Percentiles rank a stretch among this genome's conserved stretches.
phyloP scores from a whole-genome alignment of 75 land plant species.

The Cunninghamia lanceolata region DNA sequence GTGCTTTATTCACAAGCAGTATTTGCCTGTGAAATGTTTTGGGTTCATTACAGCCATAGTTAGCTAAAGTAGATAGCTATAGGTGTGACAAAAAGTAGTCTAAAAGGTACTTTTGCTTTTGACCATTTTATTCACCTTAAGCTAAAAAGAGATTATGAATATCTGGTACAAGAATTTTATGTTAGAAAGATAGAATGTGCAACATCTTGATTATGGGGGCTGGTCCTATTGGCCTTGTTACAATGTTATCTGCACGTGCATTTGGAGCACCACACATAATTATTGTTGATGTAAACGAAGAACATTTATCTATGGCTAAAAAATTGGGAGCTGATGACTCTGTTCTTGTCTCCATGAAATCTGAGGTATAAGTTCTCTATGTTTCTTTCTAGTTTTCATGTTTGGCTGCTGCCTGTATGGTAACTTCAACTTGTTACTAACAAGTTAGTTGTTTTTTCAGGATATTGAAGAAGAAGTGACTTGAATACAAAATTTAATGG shows the following conservation, averaged over 20 bases:
- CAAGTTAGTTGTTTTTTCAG: slow-evolving; percentile 19
- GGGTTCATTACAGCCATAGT: too few relatives aligned
- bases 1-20: too few relatives aligned
- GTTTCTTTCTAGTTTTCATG: neutral
- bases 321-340: slow-evolving; percentile 66
- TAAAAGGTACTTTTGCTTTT: too few relatives aligned
- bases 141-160: too few relatives aligned
- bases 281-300: slow-evolving; percentile 69
- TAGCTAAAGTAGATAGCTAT: too few relatives aligned
- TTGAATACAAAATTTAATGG: slow-evolving; percentile 64
- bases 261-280: slow-evolving; percentile 76
- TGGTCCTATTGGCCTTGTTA: slow-evolving; percentile 91
- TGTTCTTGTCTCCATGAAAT: slow-evolving; percentile 58
- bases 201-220: slow-evolving; percentile 81
- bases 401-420: neutral
- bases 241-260: slow-evolving; percentile 81
- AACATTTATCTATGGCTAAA: slow-evolving; percentile 71
- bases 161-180: too few relatives aligned
- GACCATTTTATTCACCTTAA: too few relatives aligned
- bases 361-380: neutral
- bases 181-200: too few relatives aligned
- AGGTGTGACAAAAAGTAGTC: too few relatives aligned
- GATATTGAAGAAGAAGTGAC: slow-evolving; percentile 67
- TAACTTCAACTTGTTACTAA: neutral
- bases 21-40: too few relatives aligned